Conservation (phyloP, 2,329 filamentous ascomycete genomes). For the Lachnum nothofagi region DNA sequence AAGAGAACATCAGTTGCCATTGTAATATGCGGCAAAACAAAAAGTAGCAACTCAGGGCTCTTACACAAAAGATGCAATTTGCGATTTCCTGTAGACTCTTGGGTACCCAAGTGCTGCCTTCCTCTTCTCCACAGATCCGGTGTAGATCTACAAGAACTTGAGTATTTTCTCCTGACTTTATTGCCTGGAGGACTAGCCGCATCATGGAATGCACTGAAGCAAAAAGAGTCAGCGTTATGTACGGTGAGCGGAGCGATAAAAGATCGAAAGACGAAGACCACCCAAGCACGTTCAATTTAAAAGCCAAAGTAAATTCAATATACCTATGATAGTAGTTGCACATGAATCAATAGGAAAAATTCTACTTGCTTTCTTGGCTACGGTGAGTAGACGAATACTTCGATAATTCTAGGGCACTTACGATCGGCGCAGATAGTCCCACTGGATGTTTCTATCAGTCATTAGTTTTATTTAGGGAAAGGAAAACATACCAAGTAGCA, state of each 20-base stretch:
- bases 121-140: slow-evolving; percentile 47
- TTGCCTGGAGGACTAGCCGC: slow-evolving; percentile 49
- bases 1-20: too few species aligned
- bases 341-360: slow-evolving; percentile 47
- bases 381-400: too few species aligned
- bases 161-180: slow-evolving; percentile 42
- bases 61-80: slow-evolving; percentile 47
- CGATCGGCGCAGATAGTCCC: slow-evolving; percentile 54
- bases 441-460: slow-evolving; percentile 37
- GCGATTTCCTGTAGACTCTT: slow-evolving; percentile 50
- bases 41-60: background rate
- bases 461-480: background rate
- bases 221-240: too few species aligned
- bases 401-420: background rate
- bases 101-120: slow-evolving; percentile 39
- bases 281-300: too few species aligned
- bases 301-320: too few species aligned
- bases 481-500: slow-evolving; percentile 41
- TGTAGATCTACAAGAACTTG: slow-evolving; percentile 48
- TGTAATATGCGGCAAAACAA: background rate
- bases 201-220: slow-evolving; percentile 38
- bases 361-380: slow-evolving; percentile 15
- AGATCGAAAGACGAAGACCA: too few species aligned
- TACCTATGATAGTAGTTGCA: slow-evolving; percentile 40
- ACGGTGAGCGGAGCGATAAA: too few species aligned